A percentile compares a stretch with the other conserved stretches of the same genome.
phyloP scores from a whole-genome alignment of 345 rosid species.

The Populus davidiana region DNA sequence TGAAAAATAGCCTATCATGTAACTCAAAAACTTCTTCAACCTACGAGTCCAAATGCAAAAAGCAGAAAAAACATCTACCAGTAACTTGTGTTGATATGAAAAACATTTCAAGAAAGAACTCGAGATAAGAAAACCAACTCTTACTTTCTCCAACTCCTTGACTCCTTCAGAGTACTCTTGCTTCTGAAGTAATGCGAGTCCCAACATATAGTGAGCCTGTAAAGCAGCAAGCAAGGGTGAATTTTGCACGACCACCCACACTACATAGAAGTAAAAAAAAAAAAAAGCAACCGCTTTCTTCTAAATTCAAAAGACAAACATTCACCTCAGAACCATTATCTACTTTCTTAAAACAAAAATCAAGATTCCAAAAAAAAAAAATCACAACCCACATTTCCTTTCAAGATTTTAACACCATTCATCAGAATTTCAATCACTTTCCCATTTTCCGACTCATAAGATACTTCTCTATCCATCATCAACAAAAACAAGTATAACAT shows the following conservation, averaged over 20 bases:
- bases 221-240: slow-evolving; percentile 14
- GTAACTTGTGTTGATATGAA: not conserved
- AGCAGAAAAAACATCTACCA: not conserved
- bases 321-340: too few relatives aligned
- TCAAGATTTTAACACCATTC: too few relatives aligned
- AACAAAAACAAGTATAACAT: too few relatives aligned
- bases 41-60: not conserved
- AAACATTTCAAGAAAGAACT: not conserved
- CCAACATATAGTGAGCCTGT: slow-evolving; percentile 86
- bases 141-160: slow-evolving; percentile 71
- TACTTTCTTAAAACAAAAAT: too few relatives aligned
- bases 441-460: too few relatives aligned
- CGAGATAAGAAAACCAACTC: not conserved
- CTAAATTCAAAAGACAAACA: too few relatives aligned
- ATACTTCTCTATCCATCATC: too few relatives aligned
- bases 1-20: not conserved
- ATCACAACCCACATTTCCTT: too few relatives aligned
- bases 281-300: too few relatives aligned
- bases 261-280: not conserved
- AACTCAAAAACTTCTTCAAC: not conserved
- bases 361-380: too few relatives aligned
- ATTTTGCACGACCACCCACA: not conserved
- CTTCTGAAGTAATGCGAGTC: slow-evolving; percentile 67
- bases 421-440: too few relatives aligned
- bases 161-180: slow-evolving; percentile 52